Percentiles rank a stretch among this genome's conserved stretches.
These are phyloP conservation scores for Venturia nashicola DNA, from an alignment of 2,329 filamentous ascomycete species.

Conservation along the genomic window DNA sequence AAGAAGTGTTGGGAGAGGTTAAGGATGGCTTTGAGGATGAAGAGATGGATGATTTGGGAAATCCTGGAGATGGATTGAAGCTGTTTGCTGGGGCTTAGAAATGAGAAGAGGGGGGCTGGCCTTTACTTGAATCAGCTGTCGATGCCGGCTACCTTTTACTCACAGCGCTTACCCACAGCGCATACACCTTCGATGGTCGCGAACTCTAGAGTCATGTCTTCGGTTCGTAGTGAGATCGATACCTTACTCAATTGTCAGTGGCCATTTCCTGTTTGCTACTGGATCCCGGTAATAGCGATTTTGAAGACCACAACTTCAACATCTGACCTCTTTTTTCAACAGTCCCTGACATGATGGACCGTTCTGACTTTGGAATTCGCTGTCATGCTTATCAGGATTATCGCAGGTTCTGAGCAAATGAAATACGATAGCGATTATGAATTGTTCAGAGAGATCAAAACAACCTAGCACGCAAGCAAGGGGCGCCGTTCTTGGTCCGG, in stretches of 20 bases:
- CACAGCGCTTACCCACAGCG: background rate
- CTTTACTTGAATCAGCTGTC: background rate
- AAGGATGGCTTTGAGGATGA: conserved; percentile 20
- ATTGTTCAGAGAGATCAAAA: background rate
- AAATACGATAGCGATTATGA: background rate
- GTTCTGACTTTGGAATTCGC: too few species aligned
- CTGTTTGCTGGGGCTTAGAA: conserved; percentile 18
- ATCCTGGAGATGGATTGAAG: conserved; percentile 24
- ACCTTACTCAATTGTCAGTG: too few species aligned
- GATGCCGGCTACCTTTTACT: background rate
- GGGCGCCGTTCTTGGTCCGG: background rate
- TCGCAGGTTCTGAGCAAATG: background rate
- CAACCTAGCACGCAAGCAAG: background rate
- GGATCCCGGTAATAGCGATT: too few species aligned
- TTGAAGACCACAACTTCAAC: too few species aligned
- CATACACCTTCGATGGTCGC: background rate
- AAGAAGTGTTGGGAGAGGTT: conserved; percentile 30
- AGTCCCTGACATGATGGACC: too few species aligned
- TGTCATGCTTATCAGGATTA: too few species aligned
- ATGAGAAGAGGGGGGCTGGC: background rate
- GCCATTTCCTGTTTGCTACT: too few species aligned
- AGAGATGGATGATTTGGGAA: conserved; percentile 24
- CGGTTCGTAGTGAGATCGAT: too few species aligned
- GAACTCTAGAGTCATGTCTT: background rate
- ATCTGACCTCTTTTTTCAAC: too few species aligned